These are phyloP conservation scores for Naganishia vaughanmartiniae DNA, from an alignment of 768 basidiomycete species.

Conservation along the genomic window DNA sequence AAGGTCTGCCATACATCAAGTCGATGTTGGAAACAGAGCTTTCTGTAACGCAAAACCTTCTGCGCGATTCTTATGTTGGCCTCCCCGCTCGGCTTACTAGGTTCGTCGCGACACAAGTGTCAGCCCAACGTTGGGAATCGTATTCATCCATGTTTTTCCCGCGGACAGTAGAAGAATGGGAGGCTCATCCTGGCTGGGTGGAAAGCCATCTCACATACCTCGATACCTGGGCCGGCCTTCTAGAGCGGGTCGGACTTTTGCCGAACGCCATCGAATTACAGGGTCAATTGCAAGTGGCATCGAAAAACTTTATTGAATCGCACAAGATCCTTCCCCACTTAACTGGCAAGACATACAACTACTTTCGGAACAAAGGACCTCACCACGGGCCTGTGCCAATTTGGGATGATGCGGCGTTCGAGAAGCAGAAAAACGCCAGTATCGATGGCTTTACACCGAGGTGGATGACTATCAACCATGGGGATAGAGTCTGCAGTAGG, in stretches of 20 bases:
- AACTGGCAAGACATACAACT: neutral
- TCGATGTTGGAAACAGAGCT: neutral
- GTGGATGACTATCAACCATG: neutral
- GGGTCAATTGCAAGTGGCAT: neutral
- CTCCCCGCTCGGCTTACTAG: neutral
- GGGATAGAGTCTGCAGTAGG: neutral
- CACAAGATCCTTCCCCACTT: neutral
- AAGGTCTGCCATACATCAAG: neutral
- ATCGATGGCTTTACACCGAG: neutral
- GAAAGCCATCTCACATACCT: neutral
- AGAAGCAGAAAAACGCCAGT: neutral
- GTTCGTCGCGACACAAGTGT: neutral
- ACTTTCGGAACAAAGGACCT: neutral
- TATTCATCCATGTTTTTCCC: neutral
- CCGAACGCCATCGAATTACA: neutral
- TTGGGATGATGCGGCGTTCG: neutral
- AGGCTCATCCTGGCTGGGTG: neutral
- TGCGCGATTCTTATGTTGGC: neutral
- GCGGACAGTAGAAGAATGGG: neutral
- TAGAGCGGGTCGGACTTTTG: neutral
- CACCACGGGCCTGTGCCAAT: neutral
- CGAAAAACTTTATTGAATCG: neutral
- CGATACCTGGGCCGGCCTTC: neutral
- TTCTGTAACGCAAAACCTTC: neutral
- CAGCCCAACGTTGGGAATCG: neutral